Conservation (phyloP, 306 rosid species). For the Acacia acuminata region DNA sequence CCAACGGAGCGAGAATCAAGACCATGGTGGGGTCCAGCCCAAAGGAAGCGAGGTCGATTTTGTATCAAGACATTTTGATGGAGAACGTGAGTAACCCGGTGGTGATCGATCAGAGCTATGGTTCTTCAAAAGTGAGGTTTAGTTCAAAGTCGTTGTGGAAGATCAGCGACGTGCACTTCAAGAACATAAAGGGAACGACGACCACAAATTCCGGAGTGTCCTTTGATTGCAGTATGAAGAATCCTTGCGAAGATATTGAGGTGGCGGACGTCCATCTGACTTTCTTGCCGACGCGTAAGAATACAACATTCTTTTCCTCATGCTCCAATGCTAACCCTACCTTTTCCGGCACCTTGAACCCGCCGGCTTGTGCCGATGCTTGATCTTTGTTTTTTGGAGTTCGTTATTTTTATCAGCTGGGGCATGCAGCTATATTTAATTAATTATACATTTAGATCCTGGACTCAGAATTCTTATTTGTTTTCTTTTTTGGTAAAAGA, state of each 20-base stretch:
- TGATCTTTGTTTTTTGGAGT: neutral
- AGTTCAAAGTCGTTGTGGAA: conserved; percentile 55
- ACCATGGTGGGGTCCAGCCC: conserved; percentile 40
- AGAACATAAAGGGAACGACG: conserved; percentile 54
- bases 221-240: conserved; percentile 47
- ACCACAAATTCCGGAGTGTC: conserved; percentile 45
- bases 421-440: too few relatives aligned
- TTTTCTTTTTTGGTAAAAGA: too few relatives aligned
- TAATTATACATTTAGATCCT: neutral
- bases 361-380: conserved; percentile 40
- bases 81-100: conserved; percentile 55
- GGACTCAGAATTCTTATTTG: neutral
- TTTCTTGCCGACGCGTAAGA: neutral
- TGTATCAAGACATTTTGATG: conserved; percentile 53
- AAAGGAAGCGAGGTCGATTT: conserved; percentile 42
- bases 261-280: conserved; percentile 45
- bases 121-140: conserved; percentile 11
- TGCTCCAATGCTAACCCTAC: conserved; percentile 55
- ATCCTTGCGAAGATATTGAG: conserved; percentile 57
- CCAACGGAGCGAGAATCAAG: conserved; percentile 80
- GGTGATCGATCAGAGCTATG: conserved; percentile 66
- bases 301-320: conserved; percentile 20
- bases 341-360: conserved; percentile 44
- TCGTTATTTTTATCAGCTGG: too few relatives aligned
- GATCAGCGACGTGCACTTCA: conserved; percentile 63